Evolutionary conservation across 2,329 filamentous ascomycete genomes (phyloP).

Genomic region (Fusarium miscanthi): DNA sequence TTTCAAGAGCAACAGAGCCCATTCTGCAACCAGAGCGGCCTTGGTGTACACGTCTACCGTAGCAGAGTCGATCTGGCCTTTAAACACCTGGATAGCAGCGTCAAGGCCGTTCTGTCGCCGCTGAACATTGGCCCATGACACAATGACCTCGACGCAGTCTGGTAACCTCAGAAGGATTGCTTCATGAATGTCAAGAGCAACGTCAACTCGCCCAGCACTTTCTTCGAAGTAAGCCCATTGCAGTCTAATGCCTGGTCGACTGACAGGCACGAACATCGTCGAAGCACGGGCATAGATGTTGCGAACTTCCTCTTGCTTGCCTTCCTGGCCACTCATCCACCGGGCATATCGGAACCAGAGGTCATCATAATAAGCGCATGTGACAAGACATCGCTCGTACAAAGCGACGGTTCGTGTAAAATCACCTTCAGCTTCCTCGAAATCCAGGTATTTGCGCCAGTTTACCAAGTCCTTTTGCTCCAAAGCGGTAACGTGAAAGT

Average conservation of each 20-base stretch:
- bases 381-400: slow-evolving; percentile 93
- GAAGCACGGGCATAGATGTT: slow-evolving; percentile 92
- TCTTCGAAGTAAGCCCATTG: slow-evolving; percentile 98
- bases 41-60: slow-evolving; percentile 82
- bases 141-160: slow-evolving; percentile 85
- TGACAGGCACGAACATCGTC: slow-evolving; percentile 87
- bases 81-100: slow-evolving; percentile 85
- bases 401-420: slow-evolving; percentile 80
- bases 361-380: slow-evolving; percentile 94
- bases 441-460: slow-evolving; percentile 97
- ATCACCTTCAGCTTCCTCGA: slow-evolving; percentile 88
- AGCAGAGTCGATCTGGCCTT: slow-evolving; percentile 79
- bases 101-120: slow-evolving; percentile 86
- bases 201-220: slow-evolving; percentile 77
- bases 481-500: slow-evolving; percentile 95
- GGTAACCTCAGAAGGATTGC: slow-evolving; percentile 82
- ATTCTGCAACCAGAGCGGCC: slow-evolving; percentile 87
- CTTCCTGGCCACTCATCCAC: slow-evolving; percentile 87
- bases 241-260: slow-evolving; percentile 82
- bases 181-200: slow-evolving; percentile 86
- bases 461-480: slow-evolving; percentile 86
- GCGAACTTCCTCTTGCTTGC: slow-evolving; percentile 88
- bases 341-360: slow-evolving; percentile 98
- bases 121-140: slow-evolving; percentile 87
- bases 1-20: slow-evolving; percentile 89